phyloP scores from a whole-genome alignment of 2,329 filamentous ascomycete species.

The Pseudogymnoascus sp. region DNA sequence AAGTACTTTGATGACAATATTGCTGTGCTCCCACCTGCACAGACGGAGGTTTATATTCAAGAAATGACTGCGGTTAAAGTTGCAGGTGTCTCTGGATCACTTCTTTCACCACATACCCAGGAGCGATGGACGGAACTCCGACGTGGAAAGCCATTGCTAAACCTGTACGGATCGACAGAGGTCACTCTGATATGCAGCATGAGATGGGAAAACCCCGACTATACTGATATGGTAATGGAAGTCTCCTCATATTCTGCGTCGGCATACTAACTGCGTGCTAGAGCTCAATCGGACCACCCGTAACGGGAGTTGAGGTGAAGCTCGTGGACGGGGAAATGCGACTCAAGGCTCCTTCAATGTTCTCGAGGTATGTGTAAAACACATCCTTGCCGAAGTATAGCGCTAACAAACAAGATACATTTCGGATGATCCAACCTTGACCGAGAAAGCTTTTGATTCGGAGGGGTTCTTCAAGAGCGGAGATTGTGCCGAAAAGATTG shows the following conservation, averaged over 20 bases:
- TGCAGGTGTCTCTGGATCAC: slow-evolving; percentile 16
- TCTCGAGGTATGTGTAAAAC: slow-evolving; percentile 14
- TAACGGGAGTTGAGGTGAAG: slow-evolving; percentile 18
- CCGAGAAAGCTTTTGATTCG: slow-evolving; percentile 17
- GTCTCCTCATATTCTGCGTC: background rate
- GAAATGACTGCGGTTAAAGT: slow-evolving; percentile 15
- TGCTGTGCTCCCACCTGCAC: slow-evolving; percentile 13
- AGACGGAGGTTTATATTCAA: slow-evolving; percentile 16
- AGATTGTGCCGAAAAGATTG: slow-evolving; percentile 17
- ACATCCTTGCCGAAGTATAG: background rate
- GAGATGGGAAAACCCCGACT: slow-evolving; percentile 16
- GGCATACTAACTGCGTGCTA: slow-evolving; percentile 12
- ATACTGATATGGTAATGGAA: slow-evolving; percentile 15
- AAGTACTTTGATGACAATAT: slow-evolving; percentile 19
- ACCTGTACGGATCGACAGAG: slow-evolving; percentile 18
- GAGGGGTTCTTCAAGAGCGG: slow-evolving; percentile 21
- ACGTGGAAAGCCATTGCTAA: slow-evolving; percentile 17
- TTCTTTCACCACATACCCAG: slow-evolving; percentile 15
- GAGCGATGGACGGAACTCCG: slow-evolving; percentile 18
- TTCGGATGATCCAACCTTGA: slow-evolving; percentile 16
- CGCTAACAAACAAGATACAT: slow-evolving; percentile 13
- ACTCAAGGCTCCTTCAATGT: slow-evolving; percentile 18
- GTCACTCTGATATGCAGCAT: slow-evolving; percentile 17
- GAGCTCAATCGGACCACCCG: slow-evolving; percentile 17
- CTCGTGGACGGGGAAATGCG: slow-evolving; percentile 17